Evolutionary conservation across 2,329 filamentous ascomycete genomes (phyloP).

Genomic region (Talaromyces sp.): DNA sequence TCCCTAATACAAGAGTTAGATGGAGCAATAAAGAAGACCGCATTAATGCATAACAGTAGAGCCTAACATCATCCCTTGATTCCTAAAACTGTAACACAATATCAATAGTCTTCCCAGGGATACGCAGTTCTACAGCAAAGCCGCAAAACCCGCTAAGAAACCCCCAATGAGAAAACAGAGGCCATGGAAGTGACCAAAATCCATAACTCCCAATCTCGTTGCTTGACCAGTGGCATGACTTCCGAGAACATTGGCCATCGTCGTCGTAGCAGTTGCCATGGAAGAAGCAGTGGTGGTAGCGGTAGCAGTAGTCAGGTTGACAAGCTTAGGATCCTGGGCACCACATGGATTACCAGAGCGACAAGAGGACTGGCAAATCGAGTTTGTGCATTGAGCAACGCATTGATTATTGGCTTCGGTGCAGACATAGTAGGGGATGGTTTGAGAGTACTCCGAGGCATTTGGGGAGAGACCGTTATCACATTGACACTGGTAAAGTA

Average conservation of each 20-base stretch:
- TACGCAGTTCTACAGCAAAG: constrained; percentile 47
- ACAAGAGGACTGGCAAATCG: constrained; percentile 55
- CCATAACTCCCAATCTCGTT: constrained; percentile 43
- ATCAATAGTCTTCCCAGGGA: not conserved
- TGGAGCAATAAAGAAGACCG: too few relatives aligned
- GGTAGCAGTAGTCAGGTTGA: constrained; percentile 51
- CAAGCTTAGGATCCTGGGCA: constrained; percentile 58
- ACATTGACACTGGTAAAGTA: constrained; percentile 63
- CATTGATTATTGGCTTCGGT: constrained; percentile 60
- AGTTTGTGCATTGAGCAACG: constrained; percentile 53
- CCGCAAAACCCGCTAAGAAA: constrained; percentile 61
- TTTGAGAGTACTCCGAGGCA: constrained; percentile 63
- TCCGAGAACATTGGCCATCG: constrained; percentile 32
- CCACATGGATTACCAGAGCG: constrained; percentile 61
- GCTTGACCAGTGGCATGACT: constrained; percentile 31
- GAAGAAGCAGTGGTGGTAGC: constrained; percentile 36
- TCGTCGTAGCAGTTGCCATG: constrained; percentile 41
- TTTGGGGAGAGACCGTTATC: constrained; percentile 58
- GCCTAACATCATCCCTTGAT: too few relatives aligned
- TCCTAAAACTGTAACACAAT: too few relatives aligned
- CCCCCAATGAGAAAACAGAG: constrained; percentile 57
- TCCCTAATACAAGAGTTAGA: too few relatives aligned
- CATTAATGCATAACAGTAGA: too few relatives aligned
- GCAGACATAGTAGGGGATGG: constrained; percentile 65
- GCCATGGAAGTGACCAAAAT: constrained; percentile 60